A percentile compares a stretch with the other conserved stretches of the same genome.
These are phyloP conservation scores for Lyophyllum semitale DNA, from an alignment of 768 basidiomycete genomes.

Conservation along the genomic window DNA sequence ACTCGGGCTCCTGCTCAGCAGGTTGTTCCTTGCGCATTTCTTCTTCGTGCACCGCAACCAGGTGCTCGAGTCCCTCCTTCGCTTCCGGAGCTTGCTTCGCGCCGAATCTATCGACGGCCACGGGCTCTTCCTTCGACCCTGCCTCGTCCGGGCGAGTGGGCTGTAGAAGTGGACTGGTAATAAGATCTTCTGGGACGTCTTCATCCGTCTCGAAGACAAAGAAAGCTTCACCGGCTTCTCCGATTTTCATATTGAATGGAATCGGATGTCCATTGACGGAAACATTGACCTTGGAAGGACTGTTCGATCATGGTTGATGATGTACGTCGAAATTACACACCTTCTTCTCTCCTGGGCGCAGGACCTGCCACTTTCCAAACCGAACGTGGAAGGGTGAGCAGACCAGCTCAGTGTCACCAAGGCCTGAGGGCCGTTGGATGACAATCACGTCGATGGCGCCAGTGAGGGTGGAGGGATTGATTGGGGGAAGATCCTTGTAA, in stretches of 20 bases:
- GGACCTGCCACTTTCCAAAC: conserved; percentile 96
- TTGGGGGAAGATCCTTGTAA: conserved; percentile 81
- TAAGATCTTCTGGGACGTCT: conserved; percentile 89
- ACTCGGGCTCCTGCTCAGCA: conserved; percentile 66
- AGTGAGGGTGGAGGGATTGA: conserved; percentile 95
- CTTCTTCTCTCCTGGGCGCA: conserved; percentile 93
- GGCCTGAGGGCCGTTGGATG: conserved; percentile 69
- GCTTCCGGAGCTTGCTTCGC: conserved; percentile 34
- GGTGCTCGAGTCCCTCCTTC: conserved; percentile 17
- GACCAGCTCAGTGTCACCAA: conserved; percentile 68
- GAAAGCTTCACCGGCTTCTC: conserved; percentile 98
- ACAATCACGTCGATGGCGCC: conserved; percentile 99
- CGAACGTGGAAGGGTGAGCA: conserved; percentile 98
- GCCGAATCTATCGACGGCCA: conserved; percentile 41
- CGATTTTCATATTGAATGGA: conserved; percentile 98
- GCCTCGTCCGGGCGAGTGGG: conserved; percentile 52
- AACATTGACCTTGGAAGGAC: conserved; percentile 72
- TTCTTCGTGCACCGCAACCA: conserved; percentile 10
- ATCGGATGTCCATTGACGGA: conserved; percentile 83
- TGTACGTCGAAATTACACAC: conserved; percentile 34
- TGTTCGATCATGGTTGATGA: neutral
- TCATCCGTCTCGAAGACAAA: conserved; percentile 97
- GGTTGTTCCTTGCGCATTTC: conserved; percentile 12
- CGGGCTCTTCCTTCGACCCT: conserved; percentile 25
- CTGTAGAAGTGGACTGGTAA: conserved; percentile 88